Evolutionary conservation across 768 basidiomycete species (phyloP).

Genomic region (Mrakia frigida): DNA sequence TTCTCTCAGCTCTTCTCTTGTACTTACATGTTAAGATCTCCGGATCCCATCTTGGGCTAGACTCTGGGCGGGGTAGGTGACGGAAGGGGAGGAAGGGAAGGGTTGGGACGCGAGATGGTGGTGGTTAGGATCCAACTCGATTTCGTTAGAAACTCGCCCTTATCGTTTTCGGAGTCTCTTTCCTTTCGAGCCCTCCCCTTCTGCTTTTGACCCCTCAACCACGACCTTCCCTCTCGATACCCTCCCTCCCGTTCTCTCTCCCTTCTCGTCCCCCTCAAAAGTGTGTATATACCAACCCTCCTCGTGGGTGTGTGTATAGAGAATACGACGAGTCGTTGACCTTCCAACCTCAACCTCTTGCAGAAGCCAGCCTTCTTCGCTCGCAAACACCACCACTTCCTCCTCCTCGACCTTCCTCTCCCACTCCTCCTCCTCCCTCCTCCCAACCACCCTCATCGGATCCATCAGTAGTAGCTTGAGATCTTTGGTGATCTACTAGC

Average conservation of each 20-base stretch:
- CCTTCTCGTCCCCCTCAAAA: slow-evolving; percentile 8
- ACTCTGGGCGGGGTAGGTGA: background rate
- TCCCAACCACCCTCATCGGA: background rate
- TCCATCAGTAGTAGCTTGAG: background rate
- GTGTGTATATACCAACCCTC: slow-evolving; percentile 3
- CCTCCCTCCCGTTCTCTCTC: background rate
- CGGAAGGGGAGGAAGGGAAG: background rate
- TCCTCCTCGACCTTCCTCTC: background rate
- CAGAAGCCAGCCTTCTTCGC: background rate
- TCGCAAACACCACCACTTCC: slow-evolving; percentile 7
- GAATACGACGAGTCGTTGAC: background rate
- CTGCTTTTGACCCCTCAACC: background rate
- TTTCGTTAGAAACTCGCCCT: background rate
- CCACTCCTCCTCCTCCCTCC: background rate
- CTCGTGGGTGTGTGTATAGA: background rate
- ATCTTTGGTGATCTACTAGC: slow-evolving; percentile 21
- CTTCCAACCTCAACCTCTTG: background rate
- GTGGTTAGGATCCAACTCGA: background rate
- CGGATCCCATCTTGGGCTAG: slow-evolving; percentile 83
- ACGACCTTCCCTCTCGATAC: slow-evolving; percentile 10
- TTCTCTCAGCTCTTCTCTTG: background rate
- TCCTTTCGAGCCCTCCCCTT: too few species aligned
- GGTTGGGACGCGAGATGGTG: background rate
- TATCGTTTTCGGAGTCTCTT: background rate
- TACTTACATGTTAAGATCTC: slow-evolving; percentile 93